phyloP scores from a whole-genome alignment of 2,329 filamentous ascomycete genomes.

The Arthroderma sp. region DNA sequence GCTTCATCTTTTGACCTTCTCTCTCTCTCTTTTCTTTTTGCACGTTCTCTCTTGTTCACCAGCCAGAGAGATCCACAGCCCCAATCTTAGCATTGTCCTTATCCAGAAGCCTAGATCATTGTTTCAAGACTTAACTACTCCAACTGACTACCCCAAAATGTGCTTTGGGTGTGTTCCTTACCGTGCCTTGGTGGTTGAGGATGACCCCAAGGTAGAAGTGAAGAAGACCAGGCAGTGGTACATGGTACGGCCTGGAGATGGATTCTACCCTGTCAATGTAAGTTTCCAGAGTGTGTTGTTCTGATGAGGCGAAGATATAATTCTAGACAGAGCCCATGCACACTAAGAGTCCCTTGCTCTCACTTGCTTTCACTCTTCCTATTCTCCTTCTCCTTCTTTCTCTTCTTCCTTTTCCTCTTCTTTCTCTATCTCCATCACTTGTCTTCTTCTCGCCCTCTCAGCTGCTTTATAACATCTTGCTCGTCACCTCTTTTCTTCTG shows the following conservation, averaged over 20 bases:
- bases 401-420: not conserved
- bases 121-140: not conserved
- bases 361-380: not conserved
- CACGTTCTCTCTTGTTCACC: not conserved
- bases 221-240: constrained; percentile 13
- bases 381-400: not conserved
- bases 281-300: not conserved
- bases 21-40: not conserved
- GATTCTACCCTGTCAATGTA: constrained; percentile 12
- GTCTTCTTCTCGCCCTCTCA: no score
- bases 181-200: constrained; percentile 14
- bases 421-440: not conserved
- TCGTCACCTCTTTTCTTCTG: not conserved
- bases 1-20: not conserved
- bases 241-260: constrained; percentile 13
- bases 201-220: constrained; percentile 8
- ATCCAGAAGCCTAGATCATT: not conserved
- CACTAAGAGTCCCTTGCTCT: not conserved
- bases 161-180: constrained; percentile 14
- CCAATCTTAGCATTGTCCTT: not conserved
- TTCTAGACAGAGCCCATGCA: not conserved
- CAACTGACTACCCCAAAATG: constrained; percentile 8
- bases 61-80: no score
- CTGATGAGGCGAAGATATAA: not conserved
- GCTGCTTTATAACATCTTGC: not conserved